Base-by-base conservation (phyloP, 345 rosid genomes). In the Rubroshorea leprosula region DNA sequence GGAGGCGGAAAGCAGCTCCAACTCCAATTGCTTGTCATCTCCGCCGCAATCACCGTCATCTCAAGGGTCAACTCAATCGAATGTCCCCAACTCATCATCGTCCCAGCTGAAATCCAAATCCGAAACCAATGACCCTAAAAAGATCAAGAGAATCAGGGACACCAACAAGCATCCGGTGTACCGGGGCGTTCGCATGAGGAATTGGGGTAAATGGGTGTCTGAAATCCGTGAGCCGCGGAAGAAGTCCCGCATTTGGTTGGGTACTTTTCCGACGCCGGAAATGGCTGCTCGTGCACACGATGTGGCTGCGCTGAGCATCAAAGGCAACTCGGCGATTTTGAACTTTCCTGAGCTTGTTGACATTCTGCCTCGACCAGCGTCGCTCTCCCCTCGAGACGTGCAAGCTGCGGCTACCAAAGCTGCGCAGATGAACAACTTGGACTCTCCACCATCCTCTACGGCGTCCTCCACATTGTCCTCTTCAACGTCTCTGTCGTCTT, bases 281-380 rank as follows among this genome's bases (percentile, higher is more conserved):
- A 91, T 88, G 98, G 98, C 98, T 1, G 98, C 98, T 12, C 82
- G 98, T 12, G 98, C 98, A 0, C 98, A 91, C 54, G 98, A 91
- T 71, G 96, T 83, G 6, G 98, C 98, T 5, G 95, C 96, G 24
- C 59, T 88, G 14, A 82, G 83, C 83, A 84, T 91, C 17, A 91
- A 91, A 58, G 98, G 98, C 24, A 72, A 66, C 56, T 71, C 90
- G 0, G 96, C 98, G 8, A 83, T 84, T 54, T 84, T 91, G 48
- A 91, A 91, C 74, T 91, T 91, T 76, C 98, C 98, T 2, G 83
- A 86, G 10, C 88, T 88, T 25, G 83, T 76, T 14, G 61, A 64
- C 41, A 76, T 80, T 2, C 81, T 91, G 4, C 96, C 98, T 17
- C 79, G 95, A 2, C 96, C 98, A 0, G 75, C 67, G 24, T 86